Conservation (phyloP, 163 green algal species). For the Chloroidium sp. region DNA sequence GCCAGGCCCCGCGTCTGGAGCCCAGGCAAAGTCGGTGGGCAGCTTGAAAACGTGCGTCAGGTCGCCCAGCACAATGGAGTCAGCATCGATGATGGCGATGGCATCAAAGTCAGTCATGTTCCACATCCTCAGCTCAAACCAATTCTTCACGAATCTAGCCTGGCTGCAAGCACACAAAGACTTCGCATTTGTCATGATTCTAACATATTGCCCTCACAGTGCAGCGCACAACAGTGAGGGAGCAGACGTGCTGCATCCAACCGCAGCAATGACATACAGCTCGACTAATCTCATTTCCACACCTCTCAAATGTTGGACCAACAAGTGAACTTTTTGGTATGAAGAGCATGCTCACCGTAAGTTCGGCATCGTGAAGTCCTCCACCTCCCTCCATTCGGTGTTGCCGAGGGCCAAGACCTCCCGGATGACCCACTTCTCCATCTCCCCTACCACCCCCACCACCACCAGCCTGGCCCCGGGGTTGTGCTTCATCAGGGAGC, state of each 20-base stretch:
- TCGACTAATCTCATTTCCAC: too few relatives aligned
- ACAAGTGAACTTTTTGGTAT: too few relatives aligned
- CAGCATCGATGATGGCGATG: constrained; percentile 15
- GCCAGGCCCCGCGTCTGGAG: constrained; percentile 1
- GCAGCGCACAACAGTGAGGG: too few relatives aligned
- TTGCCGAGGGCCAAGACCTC: background rate
- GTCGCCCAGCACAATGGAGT: constrained; percentile 10
- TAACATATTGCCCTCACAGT: too few relatives aligned
- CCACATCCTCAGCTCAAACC: constrained; percentile 16
- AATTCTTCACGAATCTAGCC: constrained; percentile 2
- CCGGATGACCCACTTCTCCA: background rate
- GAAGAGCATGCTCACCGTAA: background rate
- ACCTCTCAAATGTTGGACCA: too few relatives aligned
- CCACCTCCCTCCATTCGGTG: background rate
- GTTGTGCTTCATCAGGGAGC: background rate
- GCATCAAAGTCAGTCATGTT: constrained; percentile 9
- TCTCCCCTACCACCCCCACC: background rate
- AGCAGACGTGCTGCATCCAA: background rate
- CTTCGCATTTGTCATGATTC: background rate
- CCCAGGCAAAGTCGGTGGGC: constrained; percentile 18
- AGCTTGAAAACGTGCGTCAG: constrained; percentile 15
- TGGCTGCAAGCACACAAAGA: background rate
- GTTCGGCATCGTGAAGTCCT: background rate
- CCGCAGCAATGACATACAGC: background rate
- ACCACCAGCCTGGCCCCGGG: background rate